Conservation (phyloP, 345 rosid genomes). For the Boechera divaricarpa region DNA sequence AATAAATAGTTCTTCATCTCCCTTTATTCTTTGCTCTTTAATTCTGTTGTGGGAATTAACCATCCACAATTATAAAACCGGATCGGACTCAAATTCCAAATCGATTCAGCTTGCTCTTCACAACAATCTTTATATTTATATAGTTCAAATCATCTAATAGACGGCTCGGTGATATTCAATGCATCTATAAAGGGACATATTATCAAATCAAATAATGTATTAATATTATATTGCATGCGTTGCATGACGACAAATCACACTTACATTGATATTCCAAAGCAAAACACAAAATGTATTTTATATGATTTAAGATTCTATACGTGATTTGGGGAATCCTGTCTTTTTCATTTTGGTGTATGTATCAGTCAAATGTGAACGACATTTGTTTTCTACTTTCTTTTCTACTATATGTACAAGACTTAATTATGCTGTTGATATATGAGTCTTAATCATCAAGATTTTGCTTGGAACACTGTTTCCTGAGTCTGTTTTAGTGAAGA, state of each 20-base stretch:
- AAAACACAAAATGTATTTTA: constrained; percentile 1
- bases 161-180: constrained; percentile 32
- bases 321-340: constrained; percentile 24
- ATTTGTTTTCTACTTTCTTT: neutral
- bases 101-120: constrained; percentile 28
- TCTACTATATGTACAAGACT: neutral
- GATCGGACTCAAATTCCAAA: constrained; percentile 18
- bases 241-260: constrained; percentile 33
- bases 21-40: too few relatives aligned
- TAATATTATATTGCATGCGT: constrained; percentile 25
- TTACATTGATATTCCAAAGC: neutral
- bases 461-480: neutral
- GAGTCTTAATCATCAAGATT: constrained; percentile 4
- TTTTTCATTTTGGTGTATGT: constrained; percentile 3
- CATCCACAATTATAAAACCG: neutral
- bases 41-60: too few relatives aligned
- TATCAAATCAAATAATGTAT: constrained; percentile 14
- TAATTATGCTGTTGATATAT: neutral
- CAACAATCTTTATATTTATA: constrained; percentile 5
- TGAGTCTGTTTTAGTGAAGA: neutral
- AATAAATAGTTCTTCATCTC: too few relatives aligned
- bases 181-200: constrained; percentile 28
- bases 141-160: constrained; percentile 1
- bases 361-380: constrained; percentile 13
- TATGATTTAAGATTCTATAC: constrained; percentile 3